Percentiles rank a stretch among this genome's conserved stretches.
Conservation (phyloP, 108 stramenopile species). For the Skeletonema costatum region DNA sequence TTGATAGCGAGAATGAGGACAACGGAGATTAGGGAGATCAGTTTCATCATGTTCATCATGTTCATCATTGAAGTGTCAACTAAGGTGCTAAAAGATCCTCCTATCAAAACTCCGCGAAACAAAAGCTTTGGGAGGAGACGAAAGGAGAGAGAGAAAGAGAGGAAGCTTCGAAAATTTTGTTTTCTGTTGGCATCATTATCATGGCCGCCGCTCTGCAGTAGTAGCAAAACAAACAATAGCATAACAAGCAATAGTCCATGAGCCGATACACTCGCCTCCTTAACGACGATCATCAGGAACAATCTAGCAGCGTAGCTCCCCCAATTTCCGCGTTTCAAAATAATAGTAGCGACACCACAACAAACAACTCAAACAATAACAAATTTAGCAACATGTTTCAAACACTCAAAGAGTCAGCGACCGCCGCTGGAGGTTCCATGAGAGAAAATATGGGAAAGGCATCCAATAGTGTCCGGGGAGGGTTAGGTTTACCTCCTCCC, state of each 20-base stretch:
- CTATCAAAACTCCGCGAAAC: too few relatives aligned
- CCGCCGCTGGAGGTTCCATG: slow-evolving; percentile 8
- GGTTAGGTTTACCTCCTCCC: slow-evolving; percentile 20
- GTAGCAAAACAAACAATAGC: too few relatives aligned
- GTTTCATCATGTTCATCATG: too few relatives aligned
- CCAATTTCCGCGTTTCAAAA: slow-evolving; percentile 3
- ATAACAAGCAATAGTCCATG: background rate
- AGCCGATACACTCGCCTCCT: slow-evolving; percentile 43
- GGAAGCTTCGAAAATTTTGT: too few relatives aligned
- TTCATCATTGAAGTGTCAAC: too few relatives aligned
- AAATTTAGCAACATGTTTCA: slow-evolving; percentile 23
- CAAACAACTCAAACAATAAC: background rate
- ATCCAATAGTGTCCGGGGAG: slow-evolving; percentile 5
- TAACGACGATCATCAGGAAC: slow-evolving; percentile 21
- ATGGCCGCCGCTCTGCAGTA: too few relatives aligned
- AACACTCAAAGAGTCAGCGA: slow-evolving; percentile 36
- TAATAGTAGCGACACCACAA: background rate
- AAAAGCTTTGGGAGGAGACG: too few relatives aligned
- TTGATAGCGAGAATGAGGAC: too few relatives aligned
- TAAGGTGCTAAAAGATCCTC: too few relatives aligned
- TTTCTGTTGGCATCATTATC: too few relatives aligned
- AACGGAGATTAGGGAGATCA: too few relatives aligned
- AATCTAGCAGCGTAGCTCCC: background rate
- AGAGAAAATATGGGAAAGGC: slow-evolving; percentile 23
- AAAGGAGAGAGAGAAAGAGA: too few relatives aligned